A percentile compares a stretch with the other conserved stretches of the same genome.
Evolutionary conservation across 306 rosid species (phyloP).

Genomic region (Aeschynomene evenia): DNA sequence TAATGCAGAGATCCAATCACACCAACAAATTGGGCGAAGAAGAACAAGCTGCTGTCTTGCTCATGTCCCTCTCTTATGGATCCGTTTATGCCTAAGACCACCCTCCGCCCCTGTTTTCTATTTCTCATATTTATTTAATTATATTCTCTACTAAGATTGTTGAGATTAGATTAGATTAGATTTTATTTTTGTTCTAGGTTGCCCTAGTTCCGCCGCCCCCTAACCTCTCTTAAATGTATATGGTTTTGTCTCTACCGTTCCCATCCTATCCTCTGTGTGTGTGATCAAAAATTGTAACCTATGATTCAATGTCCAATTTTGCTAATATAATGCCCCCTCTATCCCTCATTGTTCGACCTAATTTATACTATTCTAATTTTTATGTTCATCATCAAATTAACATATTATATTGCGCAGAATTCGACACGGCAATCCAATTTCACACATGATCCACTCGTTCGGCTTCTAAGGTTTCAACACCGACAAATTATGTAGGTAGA

Average conservation of each 20-base stretch:
- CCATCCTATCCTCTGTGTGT: not conserved
- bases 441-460: not conserved
- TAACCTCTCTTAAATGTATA: not conserved
- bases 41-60: constrained; percentile 86
- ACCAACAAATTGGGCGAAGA: constrained; percentile 81
- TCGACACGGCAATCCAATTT: not conserved
- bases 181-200: not conserved
- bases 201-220: not conserved
- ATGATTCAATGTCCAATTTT: constrained; percentile 49
- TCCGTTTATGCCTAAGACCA: constrained; percentile 67
- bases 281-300: constrained; percentile 55
- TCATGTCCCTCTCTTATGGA: constrained; percentile 95
- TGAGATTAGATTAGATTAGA: not conserved
- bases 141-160: not conserved
- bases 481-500: not conserved
- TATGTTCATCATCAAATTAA: no score
- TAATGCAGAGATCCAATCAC: constrained; percentile 76
- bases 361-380: no score
- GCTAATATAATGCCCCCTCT: constrained; percentile 7
- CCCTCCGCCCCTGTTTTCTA: not conserved
- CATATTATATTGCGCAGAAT: no score
- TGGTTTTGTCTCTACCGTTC: not conserved
- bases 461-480: not conserved
- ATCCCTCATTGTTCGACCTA: not conserved
- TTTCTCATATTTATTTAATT: not conserved